Evolutionary conservation across 257 asterid genomes (phyloP).

Genomic region (Gynochthodes officinalis): DNA sequence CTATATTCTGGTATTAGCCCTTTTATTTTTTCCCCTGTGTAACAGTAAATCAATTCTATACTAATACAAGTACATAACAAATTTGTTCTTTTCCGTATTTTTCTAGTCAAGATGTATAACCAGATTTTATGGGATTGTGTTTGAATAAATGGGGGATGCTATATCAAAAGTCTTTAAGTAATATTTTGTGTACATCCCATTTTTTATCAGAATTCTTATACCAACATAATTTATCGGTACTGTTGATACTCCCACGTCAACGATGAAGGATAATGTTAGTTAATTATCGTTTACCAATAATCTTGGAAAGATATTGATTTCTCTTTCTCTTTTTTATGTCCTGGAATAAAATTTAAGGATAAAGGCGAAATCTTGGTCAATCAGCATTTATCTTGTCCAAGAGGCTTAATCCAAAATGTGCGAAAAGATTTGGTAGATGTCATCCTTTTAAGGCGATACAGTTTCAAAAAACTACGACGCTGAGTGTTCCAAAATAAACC

Average conservation of each 20-base stretch:
- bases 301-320: too few relatives aligned
- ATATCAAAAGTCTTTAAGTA: too few relatives aligned
- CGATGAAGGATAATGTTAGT: too few relatives aligned
- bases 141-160: background rate
- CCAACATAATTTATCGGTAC: too few relatives aligned
- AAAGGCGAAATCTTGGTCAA: background rate
- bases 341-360: too few relatives aligned
- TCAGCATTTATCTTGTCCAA: background rate
- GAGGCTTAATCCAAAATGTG: too few relatives aligned
- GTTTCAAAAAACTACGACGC: background rate
- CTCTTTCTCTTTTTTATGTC: too few relatives aligned
- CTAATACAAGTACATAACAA: background rate
- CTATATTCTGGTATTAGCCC: background rate
- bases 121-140: background rate
- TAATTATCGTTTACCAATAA: too few relatives aligned
- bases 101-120: background rate
- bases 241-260: too few relatives aligned
- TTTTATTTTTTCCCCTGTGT: background rate
- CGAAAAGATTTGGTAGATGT: too few relatives aligned
- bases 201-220: too few relatives aligned
- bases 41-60: background rate
- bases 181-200: too few relatives aligned
- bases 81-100: background rate
- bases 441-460: background rate
- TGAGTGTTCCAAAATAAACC: background rate